Evolutionary conservation across 2,329 filamentous ascomycete genomes (phyloP), one percentile per base, ranked within the genome.

Genomic region (Cryphonectria japonica): DNA sequence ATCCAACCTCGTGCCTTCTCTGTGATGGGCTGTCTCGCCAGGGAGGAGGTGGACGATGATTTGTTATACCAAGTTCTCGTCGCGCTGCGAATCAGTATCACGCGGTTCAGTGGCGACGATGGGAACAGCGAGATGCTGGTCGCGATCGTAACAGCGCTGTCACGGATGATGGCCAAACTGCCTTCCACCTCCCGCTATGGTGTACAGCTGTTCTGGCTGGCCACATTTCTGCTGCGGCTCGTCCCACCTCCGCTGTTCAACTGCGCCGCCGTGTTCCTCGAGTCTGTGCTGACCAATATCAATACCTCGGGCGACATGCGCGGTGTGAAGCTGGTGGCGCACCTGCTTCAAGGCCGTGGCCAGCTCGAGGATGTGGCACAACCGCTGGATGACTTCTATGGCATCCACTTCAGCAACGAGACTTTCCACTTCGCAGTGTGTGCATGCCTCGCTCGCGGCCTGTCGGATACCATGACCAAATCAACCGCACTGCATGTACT

Each of bases 31-130:
- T 92, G 89, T 75, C 80, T 92, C 13, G 90, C 90, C 34, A 84
- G 89, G n/a, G 90, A 92, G 76, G 90, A 92, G 77, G 90, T 92
- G 1, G 90, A 92, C 68, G 90, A 92, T 74, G 90, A 92, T 76
- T 82, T 92, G 4, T 83, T 92, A 2, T 92, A 92, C 76, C 90
- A 92, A 77, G 89, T 92, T 29, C 83, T 92, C 3, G 90, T 92
- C 39, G 89, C 90, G 22, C 82, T 92, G 22, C 86, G 90, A 64
- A 90, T 86, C 73, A 91, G 89, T 75, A 85, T 92, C 22, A 82
- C 84, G n/a, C 86, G 89, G 39, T 92, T 91, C 76, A 86, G 87
- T 61, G 63, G 69, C 22, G 89, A 91, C 70, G 89, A 91, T 69
- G 86, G 84, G 70, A 89, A 87, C 76, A 88, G 85, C 73, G 90